Evolutionary conservation across 768 basidiomycete genomes (phyloP), one percentile per base, ranked within the genome.

Genomic region (Leucocoprinus birnbaumii): DNA sequence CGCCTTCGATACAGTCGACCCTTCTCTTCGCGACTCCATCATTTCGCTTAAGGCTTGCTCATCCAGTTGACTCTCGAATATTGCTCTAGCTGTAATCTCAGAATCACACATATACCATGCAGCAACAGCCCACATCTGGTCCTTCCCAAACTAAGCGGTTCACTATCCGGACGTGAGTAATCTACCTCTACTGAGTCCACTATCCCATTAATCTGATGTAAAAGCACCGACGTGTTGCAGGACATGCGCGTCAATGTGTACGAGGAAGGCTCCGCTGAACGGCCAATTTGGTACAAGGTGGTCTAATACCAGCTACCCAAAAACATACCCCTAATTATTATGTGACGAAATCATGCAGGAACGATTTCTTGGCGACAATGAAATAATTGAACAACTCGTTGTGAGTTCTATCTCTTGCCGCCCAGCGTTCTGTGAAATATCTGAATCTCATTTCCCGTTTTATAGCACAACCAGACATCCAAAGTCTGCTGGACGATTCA

Each of bases 281-380:
- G 74, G 40, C 76, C 90, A 2, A 67, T 85, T 18, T 91, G 87
- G 88, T 89, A 83, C 68, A 90, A 89, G 77, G 88, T 86, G 63
- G 48, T 75, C 58, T 26, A 13, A 31, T 1, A 37, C 27, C 8
- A 14, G 13, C n/a, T 38, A n/a, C n/a, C n/a, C n/a, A n/a, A n/a
- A n/a, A n/a, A n/a, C n/a, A n/a, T n/a, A n/a, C n/a, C 9, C 25
- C 25, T 8, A 10, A 24, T 31, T 27, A 41, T 3, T 18, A 40
- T 22, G 5, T 31, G 9, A 14, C 38, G 3, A 11, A 38, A 38
- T 51, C 56, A 56, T 59, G 60, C 72, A 91, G 89, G 88, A 91
- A 75, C 76, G 89, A 56, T 84, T 80, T 65, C 76, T 91, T 42
- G 75, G 77, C 38, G 88, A 91, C 52, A 75, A 84, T 3, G 89